Percentiles rank a stretch among this genome's conserved stretches.
phyloP scores from a whole-genome alignment of 2,329 filamentous ascomycete species.

The Elsinoe necatrix region DNA sequence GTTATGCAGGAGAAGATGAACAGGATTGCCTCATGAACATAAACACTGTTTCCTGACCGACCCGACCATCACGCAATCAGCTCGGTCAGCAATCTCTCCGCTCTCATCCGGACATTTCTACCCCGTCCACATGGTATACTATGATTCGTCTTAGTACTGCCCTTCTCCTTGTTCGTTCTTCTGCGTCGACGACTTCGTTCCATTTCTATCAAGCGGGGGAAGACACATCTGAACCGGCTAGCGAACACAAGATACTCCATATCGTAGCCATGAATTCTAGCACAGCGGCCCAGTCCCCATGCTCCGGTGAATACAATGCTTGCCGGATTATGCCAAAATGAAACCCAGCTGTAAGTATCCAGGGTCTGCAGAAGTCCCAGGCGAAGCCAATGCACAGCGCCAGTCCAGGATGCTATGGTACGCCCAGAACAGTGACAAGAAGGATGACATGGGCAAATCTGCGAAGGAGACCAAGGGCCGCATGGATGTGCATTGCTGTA shows the following conservation, averaged over 20 bases:
- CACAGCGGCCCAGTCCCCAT: neutral
- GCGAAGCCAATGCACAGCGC: neutral
- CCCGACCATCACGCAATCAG: neutral
- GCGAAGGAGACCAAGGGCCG: neutral
- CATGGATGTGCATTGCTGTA: neutral
- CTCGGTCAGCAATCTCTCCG: slow-evolving; percentile 1
- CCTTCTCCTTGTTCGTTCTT: no score
- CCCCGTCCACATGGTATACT: no score
- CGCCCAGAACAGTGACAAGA: neutral
- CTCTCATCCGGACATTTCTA: neutral
- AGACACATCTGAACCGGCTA: neutral
- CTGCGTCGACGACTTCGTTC: neutral
- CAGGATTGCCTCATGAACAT: neutral
- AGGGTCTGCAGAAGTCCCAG: neutral
- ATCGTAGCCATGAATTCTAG: neutral
- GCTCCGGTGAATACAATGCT: neutral
- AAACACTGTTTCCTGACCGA: neutral
- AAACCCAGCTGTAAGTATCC: neutral
- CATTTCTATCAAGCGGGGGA: neutral
- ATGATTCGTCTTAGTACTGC: no score
- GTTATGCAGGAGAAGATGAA: no score
- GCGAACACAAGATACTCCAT: neutral
- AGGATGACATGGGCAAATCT: neutral
- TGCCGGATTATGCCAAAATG: neutral
- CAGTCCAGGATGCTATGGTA: neutral